Evolutionary conservation across 805 yeast genomes (phyloP).

Genomic region (Limtongozyma cylindracea): DNA sequence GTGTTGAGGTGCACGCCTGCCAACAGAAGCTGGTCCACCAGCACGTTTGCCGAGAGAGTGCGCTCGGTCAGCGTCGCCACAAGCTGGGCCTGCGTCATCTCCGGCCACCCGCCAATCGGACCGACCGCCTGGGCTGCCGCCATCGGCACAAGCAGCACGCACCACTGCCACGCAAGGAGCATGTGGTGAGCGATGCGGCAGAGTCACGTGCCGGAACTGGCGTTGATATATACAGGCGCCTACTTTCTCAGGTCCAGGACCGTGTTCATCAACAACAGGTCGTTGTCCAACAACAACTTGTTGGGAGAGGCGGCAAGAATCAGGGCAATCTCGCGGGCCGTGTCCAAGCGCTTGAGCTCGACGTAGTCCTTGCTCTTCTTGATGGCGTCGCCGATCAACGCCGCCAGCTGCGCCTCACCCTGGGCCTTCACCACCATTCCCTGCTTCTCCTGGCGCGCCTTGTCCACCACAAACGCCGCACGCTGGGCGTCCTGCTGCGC

Average conservation of each 20-base stretch:
- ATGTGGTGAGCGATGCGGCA: too few relatives aligned
- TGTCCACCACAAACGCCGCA: conserved; percentile 92
- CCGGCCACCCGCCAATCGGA: too few relatives aligned
- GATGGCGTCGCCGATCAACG: conserved; percentile 96
- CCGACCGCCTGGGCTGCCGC: too few relatives aligned
- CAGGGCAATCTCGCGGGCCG: conserved; percentile 85
- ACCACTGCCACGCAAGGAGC: too few relatives aligned
- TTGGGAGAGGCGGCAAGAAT: conserved; percentile 77
- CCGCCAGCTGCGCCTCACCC: conserved; percentile 97
- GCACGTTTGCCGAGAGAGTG: too few relatives aligned
- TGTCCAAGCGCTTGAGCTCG: conserved; percentile 88
- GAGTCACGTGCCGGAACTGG: too few relatives aligned
- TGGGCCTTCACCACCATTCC: conserved; percentile 90
- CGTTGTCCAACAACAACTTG: conserved; percentile 76
- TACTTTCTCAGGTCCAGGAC: conserved; percentile 47
- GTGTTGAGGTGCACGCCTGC: too few relatives aligned
- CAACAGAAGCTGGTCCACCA: too few relatives aligned
- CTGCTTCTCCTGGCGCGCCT: conserved; percentile 94
- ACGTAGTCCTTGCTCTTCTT: conserved; percentile 91
- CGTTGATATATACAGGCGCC: conserved; percentile 4
- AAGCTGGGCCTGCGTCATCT: too few relatives aligned
- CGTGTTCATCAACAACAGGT: conserved; percentile 76
- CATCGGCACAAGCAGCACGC: too few relatives aligned
- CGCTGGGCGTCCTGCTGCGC: conserved; percentile 99
- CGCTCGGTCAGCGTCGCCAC: too few relatives aligned